phyloP scores from a whole-genome alignment of 2,329 filamentous ascomycete species.

The Scedosporium dehoogii region DNA sequence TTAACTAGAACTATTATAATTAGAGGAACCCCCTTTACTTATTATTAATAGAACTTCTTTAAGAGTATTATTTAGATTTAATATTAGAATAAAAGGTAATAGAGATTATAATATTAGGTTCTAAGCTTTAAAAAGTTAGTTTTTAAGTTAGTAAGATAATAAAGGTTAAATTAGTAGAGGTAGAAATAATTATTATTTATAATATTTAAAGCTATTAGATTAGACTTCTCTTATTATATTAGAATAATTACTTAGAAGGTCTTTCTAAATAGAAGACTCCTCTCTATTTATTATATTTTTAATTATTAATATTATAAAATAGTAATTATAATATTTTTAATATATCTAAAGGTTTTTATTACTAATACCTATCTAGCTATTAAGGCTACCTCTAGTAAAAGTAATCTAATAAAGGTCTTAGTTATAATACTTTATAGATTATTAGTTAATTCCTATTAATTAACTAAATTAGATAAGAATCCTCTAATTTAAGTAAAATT shows the following conservation, averaged over 20 bases:
- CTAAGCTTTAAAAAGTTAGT: background rate
- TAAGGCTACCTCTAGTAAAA: background rate
- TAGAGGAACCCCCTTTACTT: background rate
- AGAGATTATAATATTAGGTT: constrained; percentile 2
- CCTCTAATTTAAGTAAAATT: background rate
- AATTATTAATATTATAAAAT: background rate
- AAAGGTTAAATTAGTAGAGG: background rate
- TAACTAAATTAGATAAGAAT: background rate
- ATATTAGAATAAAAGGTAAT: background rate
- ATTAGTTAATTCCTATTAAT: background rate
- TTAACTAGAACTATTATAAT: background rate
- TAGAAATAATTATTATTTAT: too few relatives aligned
- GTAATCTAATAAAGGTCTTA: background rate
- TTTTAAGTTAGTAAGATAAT: background rate
- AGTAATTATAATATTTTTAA: background rate
- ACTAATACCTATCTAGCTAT: background rate
- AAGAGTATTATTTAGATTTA: background rate
- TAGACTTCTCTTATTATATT: background rate
- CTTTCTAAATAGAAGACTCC: background rate
- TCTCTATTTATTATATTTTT: background rate
- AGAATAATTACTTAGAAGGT: too few relatives aligned
- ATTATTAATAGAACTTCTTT: background rate
- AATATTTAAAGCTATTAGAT: background rate
- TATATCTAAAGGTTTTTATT: background rate
- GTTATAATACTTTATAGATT: background rate